Conservation (phyloP, 139 green algal species). For the Pleodorina starrii region DNA sequence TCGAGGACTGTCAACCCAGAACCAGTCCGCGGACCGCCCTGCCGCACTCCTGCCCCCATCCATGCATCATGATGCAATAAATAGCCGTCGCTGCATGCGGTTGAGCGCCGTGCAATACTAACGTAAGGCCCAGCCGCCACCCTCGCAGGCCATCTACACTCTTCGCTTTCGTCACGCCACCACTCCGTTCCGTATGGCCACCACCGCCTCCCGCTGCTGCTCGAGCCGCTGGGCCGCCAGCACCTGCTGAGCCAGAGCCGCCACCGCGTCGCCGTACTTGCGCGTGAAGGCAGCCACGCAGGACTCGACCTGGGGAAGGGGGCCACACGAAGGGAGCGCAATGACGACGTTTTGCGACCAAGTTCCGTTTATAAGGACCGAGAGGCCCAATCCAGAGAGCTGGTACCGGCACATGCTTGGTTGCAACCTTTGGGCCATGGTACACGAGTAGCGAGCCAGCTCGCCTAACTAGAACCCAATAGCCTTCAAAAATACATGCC, state of each 20-base stretch:
- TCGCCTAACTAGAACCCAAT: not conserved
- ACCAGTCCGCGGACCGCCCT: not conserved
- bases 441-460: too few relatives aligned
- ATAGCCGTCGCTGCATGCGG: too few relatives aligned
- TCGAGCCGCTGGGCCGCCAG: slow-evolving; percentile 27
- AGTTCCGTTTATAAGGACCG: too few relatives aligned
- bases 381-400: too few relatives aligned
- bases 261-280: slow-evolving; percentile 46
- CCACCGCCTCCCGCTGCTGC: not conserved
- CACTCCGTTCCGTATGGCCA: slow-evolving; percentile 4
- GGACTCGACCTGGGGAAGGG: not conserved
- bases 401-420: too few relatives aligned
- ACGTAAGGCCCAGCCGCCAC: not conserved
- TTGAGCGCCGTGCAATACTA: not conserved
- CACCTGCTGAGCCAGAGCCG: slow-evolving; percentile 31
- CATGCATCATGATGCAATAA: not conserved
- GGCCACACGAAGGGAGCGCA: not conserved
- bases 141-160: not conserved
- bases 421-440: too few relatives aligned
- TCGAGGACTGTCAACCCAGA: too few relatives aligned
- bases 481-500: not conserved
- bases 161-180: slow-evolving; percentile 5
- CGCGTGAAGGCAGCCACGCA: slow-evolving; percentile 39
- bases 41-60: not conserved
- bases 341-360: not conserved